Percentiles rank a stretch among this genome's conserved stretches.
Evolutionary conservation across 495 filamentous ascomycete species (phyloP).

Genomic region (Pyrenula massariospora): DNA sequence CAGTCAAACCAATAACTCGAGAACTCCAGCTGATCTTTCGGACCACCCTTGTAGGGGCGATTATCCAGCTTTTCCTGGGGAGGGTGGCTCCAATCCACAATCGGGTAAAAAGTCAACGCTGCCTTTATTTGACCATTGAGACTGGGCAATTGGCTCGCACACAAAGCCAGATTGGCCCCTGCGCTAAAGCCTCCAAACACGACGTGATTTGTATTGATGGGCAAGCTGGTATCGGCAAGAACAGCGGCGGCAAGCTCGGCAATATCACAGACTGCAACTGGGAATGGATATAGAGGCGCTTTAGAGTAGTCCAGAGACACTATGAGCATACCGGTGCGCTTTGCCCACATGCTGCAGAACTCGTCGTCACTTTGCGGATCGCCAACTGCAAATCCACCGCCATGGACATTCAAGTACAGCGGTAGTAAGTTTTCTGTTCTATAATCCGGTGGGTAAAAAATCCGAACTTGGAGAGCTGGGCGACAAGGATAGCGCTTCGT

Average conservation of each 20-base stretch:
- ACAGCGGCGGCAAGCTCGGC: constrained; percentile 11
- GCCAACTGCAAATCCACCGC: constrained; percentile 21
- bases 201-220: constrained; percentile 14
- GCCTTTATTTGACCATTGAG: constrained; percentile 19
- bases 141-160: constrained; percentile 14
- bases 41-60: constrained; percentile 15
- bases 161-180: constrained; percentile 21
- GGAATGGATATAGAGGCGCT: constrained; percentile 19
- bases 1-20: constrained; percentile 17
- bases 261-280: constrained; percentile 16
- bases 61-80: constrained; percentile 13
- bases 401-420: constrained; percentile 26
- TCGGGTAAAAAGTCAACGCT: constrained; percentile 20
- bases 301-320: constrained; percentile 25
- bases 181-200: constrained; percentile 26
- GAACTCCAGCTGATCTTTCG: constrained; percentile 13
- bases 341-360: constrained; percentile 18
- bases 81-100: constrained; percentile 18
- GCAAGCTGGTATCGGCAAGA: constrained; percentile 12
- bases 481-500: constrained; percentile 19
- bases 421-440: constrained; percentile 14
- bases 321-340: constrained; percentile 20
- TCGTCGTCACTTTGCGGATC: constrained; percentile 17
- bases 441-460: constrained; percentile 23
- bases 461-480: constrained; percentile 15